Conservation (phyloP, 2,329 filamentous ascomycete genomes). For the Ophiostoma australiae region DNA sequence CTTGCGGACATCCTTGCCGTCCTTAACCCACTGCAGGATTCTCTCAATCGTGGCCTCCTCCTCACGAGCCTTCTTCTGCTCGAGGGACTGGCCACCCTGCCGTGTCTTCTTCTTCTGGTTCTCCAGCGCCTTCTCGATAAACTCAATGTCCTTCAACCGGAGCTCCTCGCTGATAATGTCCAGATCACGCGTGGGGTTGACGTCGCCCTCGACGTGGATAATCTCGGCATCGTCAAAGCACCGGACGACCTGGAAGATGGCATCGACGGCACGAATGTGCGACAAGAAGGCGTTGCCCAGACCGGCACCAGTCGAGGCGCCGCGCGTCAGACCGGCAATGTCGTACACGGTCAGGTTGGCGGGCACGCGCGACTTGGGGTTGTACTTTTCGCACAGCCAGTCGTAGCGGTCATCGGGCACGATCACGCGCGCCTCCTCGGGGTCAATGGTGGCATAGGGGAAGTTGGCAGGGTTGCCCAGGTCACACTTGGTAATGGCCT, state of each 20-base stretch:
- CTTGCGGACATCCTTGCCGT: constrained; percentile 90
- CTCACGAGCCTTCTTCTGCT: constrained; percentile 96
- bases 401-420: constrained; percentile 95
- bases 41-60: constrained; percentile 93
- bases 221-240: constrained; percentile 99
- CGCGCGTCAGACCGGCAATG: constrained; percentile 92
- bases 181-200: constrained; percentile 88
- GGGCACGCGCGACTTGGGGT: constrained; percentile 94
- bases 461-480: constrained; percentile 99
- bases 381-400: constrained; percentile 94
- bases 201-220: constrained; percentile 98
- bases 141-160: constrained; percentile 97
- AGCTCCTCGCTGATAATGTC: constrained; percentile 97
- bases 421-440: constrained; percentile 94
- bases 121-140: constrained; percentile 92
- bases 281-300: constrained; percentile 97
- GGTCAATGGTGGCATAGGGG: constrained; percentile 97
- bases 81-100: constrained; percentile 87
- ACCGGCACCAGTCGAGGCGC: constrained; percentile 94
- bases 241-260: constrained; percentile 94
- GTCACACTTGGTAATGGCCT: constrained; percentile 96
- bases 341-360: constrained; percentile 98
- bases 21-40: constrained; percentile 74
- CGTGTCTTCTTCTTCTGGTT: constrained; percentile 89
- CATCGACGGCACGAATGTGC: constrained; percentile 95